Base-by-base conservation (phyloP, 169 alveolate species). In the Plasmodium vinckei region DNA sequence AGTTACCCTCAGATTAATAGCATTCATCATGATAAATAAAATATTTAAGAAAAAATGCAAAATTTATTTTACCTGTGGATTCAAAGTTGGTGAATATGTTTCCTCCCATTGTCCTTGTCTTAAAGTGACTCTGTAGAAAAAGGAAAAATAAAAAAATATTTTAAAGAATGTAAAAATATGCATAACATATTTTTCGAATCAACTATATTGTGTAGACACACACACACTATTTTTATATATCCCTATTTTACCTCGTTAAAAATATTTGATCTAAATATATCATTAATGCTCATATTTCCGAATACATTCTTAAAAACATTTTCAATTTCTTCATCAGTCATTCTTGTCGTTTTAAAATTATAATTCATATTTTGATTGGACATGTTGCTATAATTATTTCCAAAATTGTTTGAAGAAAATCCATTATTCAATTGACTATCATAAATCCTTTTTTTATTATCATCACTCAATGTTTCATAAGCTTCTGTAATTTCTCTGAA, bases 401-500 rank as follows among this genome's bases (percentile, higher is more conserved):
- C 17, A 42, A 46, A 56, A 23, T 27, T 42, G 51, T 71, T 47
- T 13, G 87, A 54, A 57, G 44, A 84, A 39, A 84, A 84, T 1
- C 91, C 91, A 69, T n/a, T 44, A 84, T 57, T 84, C 33, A 84
- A 49, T 39, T 84, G 91, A 42, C 70, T 68, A 9, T 98, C 99
- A 79, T 98, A 98, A 13, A 98, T 87, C 51, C 95, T 96, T 63
- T 98, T 92, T 88, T 98, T 98, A 87, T 97, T 98, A 9, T 98
- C 98, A 77, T 98, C 99, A 46, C 98, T 92, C 13, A 98, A 92
- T 9, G 97, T 95, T 91, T 98, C 99, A 84, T 98, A 97, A 1
- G 99, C 99, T 87, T 96, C 97, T 42, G 98, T 94, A 46, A 98
- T 93, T 86, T 97, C 98, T 87, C 96, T 91, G 77, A 97, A 98